Evolutionary conservation across 495 filamentous ascomycete species (phyloP), one percentile per base, ranked within the genome.

Genomic region (Xylaria acuta): DNA sequence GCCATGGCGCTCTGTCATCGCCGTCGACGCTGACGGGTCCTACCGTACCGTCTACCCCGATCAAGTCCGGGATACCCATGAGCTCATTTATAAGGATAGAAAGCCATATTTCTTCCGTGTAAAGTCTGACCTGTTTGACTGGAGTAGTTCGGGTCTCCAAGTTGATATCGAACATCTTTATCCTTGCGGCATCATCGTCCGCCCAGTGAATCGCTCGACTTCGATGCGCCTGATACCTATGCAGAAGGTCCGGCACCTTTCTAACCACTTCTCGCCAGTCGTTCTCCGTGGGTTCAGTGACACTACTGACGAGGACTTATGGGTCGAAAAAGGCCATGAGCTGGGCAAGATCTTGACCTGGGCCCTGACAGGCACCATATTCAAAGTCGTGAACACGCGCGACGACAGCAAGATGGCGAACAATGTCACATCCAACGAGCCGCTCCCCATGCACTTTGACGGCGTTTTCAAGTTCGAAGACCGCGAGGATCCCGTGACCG

Each of bases 181-280:
- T 64, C 62, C 62, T n/a, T 47, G 62, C 62, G 62, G 62, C 16
- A 34, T 47, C 25, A 47, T 64, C 41, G 9, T 64, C 41, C 62
- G 62, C 40, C 62, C 62, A 20, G 62, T 64, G 14, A 22, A 49
- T n/a, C 32, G 27, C 62, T 47, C 62, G 27, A 22, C 62, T 25
- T 47, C 62, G 16, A 47, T 64, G 40, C 62, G 62, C 41, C 62
- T 40, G 7, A 64, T 64, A 45, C 62, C 62, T n/a, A 64, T 64
- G 62, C 18, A 49, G 18, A 64, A 64, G 25, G 62, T 64, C 14
- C 62, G 62, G 27, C 40, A 32, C 2, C 62, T 64, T 14, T 45
- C 62, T 34, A 64, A 30, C 62, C 27, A 64, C 36, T 64, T 64
- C 62, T 64, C 62, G 40, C 62, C 62, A 64, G 30, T 64, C 0